These are phyloP conservation scores for Fusarium agapanthi DNA, from an alignment of 2,329 filamentous ascomycete genomes.

Conservation along the genomic window DNA sequence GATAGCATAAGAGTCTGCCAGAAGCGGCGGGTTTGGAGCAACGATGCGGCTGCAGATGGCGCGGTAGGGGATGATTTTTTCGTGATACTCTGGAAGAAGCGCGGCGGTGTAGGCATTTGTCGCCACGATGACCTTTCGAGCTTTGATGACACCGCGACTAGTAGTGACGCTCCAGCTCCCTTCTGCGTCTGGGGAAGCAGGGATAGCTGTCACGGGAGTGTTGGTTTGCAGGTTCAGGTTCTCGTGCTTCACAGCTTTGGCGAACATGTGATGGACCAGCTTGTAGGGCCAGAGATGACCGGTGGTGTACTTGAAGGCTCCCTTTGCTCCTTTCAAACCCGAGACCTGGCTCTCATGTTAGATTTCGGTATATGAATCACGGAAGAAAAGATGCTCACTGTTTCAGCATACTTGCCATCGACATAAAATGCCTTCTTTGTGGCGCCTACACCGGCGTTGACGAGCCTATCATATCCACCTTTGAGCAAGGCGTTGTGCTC, in stretches of 20 bases:
- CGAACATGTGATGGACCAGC: slow-evolving; percentile 41
- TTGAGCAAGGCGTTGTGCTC: slow-evolving; percentile 37
- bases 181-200: neutral
- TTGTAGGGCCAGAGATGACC: slow-evolving; percentile 47
- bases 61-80: slow-evolving; percentile 65
- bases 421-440: neutral
- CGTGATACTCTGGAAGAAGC: slow-evolving; percentile 52
- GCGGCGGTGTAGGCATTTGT: neutral
- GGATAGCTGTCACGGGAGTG: slow-evolving; percentile 37
- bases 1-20: slow-evolving; percentile 32
- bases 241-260: slow-evolving; percentile 18
- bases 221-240: slow-evolving; percentile 44
- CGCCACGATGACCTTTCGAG: neutral
- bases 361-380: neutral
- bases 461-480: slow-evolving; percentile 44
- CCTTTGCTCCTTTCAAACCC: slow-evolving; percentile 48
- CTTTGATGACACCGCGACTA: slow-evolving; percentile 54
- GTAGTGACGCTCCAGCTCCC: slow-evolving; percentile 22
- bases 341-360: slow-evolving; percentile 17
- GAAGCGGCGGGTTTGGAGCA: slow-evolving; percentile 31
- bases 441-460: slow-evolving; percentile 19
- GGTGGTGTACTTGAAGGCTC: slow-evolving; percentile 44
- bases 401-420: slow-evolving; percentile 38
- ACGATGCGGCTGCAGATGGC: slow-evolving; percentile 53
- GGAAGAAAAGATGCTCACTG: neutral